phyloP scores from a whole-genome alignment of 768 basidiomycete genomes.

The Cyclocybe cylindracea region DNA sequence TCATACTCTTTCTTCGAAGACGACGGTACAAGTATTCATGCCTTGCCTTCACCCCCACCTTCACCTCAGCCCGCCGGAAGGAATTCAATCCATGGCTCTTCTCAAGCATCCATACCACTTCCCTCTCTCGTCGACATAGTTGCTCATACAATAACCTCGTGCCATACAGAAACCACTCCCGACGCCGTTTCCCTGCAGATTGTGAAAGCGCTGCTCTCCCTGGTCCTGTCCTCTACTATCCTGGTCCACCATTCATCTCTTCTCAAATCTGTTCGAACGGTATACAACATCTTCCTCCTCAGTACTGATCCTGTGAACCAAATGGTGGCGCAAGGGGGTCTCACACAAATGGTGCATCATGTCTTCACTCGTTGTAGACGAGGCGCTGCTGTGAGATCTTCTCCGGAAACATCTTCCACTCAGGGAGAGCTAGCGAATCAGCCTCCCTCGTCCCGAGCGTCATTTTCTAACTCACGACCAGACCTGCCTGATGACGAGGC shows the following conservation, averaged over 20 bases:
- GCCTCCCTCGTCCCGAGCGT: slow-evolving; percentile 16
- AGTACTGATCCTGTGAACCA: slow-evolving; percentile 91
- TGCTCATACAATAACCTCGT: slow-evolving; percentile 91
- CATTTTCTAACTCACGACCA: slow-evolving; percentile 8
- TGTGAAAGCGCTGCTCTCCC: slow-evolving; percentile 88
- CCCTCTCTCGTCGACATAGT: slow-evolving; percentile 90
- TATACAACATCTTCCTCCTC: slow-evolving; percentile 96
- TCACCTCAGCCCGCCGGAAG: slow-evolving; percentile 59
- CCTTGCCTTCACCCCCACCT: slow-evolving; percentile 73
- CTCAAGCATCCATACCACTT: slow-evolving; percentile 52
- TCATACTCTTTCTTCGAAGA: slow-evolving; percentile 96
- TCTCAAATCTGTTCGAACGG: slow-evolving; percentile 94
- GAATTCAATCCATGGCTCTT: slow-evolving; percentile 40
- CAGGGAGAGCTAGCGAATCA: slow-evolving; percentile 9
- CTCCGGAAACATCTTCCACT: slow-evolving; percentile 1
- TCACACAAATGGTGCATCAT: slow-evolving; percentile 98
- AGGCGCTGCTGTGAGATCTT: slow-evolving; percentile 21
- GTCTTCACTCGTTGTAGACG: slow-evolving; percentile 83
- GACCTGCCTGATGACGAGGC: slow-evolving; percentile 1
- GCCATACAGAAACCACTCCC: slow-evolving; percentile 85
- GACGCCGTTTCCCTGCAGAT: slow-evolving; percentile 95
- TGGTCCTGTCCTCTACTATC: slow-evolving; percentile 84
- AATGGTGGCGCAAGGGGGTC: slow-evolving; percentile 96
- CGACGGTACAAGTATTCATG: slow-evolving; percentile 34
- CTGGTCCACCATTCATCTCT: slow-evolving; percentile 95